Percentiles rank a stretch among this genome's conserved stretches.
Conservation (phyloP, 352 stramenopile genomes). For the Bremia lactucae region DNA sequence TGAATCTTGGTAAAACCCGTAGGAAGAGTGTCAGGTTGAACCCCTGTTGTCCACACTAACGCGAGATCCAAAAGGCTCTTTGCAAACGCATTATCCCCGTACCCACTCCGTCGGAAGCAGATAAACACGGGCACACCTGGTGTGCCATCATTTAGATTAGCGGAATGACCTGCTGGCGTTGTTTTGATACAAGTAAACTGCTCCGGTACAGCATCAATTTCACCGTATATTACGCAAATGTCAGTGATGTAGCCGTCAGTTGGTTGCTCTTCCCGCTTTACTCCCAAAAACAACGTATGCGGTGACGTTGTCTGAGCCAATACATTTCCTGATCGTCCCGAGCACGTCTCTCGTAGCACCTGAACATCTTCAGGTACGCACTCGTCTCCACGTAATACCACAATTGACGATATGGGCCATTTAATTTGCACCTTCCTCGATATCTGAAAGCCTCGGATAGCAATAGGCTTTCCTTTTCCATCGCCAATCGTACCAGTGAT, state of each 20-base stretch:
- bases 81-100: conserved; percentile 10
- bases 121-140: conserved; percentile 69
- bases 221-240: conserved; percentile 76
- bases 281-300: conserved; percentile 60
- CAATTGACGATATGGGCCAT: conserved; percentile 64
- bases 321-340: conserved; percentile 57
- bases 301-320: conserved; percentile 63
- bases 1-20: conserved; percentile 73
- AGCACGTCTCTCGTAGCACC: conserved; percentile 59
- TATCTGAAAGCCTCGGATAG: conserved; percentile 49
- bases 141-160: conserved; percentile 79
- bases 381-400: conserved; percentile 67
- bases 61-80: conserved; percentile 67
- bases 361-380: conserved; percentile 57
- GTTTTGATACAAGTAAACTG: conserved; percentile 59
- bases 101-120: conserved; percentile 44
- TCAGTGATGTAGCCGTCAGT: conserved; percentile 48
- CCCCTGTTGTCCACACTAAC: conserved; percentile 68
- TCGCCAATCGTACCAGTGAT: conserved; percentile 70
- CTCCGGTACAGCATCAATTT: conserved; percentile 77
- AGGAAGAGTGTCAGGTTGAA: conserved; percentile 46
- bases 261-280: conserved; percentile 52
- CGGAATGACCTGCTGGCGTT: conserved; percentile 56
- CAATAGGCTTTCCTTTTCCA: conserved; percentile 36
- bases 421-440: conserved; percentile 52